Evolutionary conservation across 2,329 filamentous ascomycete species (phyloP), one percentile per base, ranked within the genome.

Genomic region (Xylaria polymorpha): DNA sequence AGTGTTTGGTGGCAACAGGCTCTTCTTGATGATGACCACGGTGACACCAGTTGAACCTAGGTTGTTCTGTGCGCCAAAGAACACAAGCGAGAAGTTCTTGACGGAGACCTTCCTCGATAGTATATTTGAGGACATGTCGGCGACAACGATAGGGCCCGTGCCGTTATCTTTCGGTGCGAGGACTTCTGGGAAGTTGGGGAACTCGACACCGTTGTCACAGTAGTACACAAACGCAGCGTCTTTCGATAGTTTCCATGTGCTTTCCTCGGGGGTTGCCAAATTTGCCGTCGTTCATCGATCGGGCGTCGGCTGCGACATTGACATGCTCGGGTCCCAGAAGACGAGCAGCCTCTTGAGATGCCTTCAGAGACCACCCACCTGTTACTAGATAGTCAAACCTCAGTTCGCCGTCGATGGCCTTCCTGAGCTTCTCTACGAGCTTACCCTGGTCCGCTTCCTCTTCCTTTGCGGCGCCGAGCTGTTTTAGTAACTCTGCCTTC

Each of bases 51-150:
- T 90, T 3, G 88, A 89, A 32, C 94, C 95, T 12, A 98, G 86
- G 81, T 98, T 98, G 88, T 98, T 98, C 80, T 98, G 95, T 0
- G 94, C 94, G 57, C 94, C 94, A 70, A 94, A 97, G 83, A 98
- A 98, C 78, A 98, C 92, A 73, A 91, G 85, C 0, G 90, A 91
- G 81, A 91, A 97, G 78, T 96, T 94, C 73, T 84, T 85, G 56
- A 97, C 87, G 41, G 94, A 91, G 25, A 98, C 87, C 71, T 86
- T 87, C 48, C 94, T 86, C 56, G 93, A 94, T 61, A 98, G 89
- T 78, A 98, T 97, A 81, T 98, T 98, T 67, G 93, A 97, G 55
- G 88, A 92, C 92, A 98, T 97, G 80, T 98, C 95, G 25, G 93
- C 94, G 5, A 97, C 91, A 6, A 98, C 91, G 67, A 97, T 87